Evolutionary conservation across 1,139 yeast genomes (phyloP), one percentile per base, ranked within the genome.

Genomic region (Blastobotrys indianensis): DNA sequence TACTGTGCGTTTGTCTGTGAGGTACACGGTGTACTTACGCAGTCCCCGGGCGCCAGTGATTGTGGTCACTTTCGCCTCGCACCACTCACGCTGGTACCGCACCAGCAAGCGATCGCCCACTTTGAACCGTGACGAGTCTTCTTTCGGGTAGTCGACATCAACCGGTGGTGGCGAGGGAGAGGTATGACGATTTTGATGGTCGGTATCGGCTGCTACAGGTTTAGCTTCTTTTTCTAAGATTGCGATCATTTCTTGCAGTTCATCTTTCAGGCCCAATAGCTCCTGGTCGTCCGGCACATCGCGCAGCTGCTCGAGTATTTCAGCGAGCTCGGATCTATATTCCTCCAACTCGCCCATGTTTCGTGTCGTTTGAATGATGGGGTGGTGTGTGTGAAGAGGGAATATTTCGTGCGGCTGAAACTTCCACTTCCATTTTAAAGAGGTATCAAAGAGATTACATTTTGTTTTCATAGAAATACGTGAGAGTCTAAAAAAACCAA

Each of bases 281-380:
- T 64, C 54, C 30, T 55, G 59, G 47, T 66, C 64, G 9, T 54
- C 57, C 1, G 70, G 68, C 37, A 60, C 63, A 3, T 51, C 56
- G 32, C 44, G 43, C 12, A 68, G 52, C 6, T 63, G 55, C 20
- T 61, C 63, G 40, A 58, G 58, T 8, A 66, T 61, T 5, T 59
- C 56, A n/a, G 53, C 51, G 6, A 67, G 61, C 50, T 67, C 70
- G 16, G 49, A 51, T 41, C 54, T 46, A 55, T 64, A 66, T 43
- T 67, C 69, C 32, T 59, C 61, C 32, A 65, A 52, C 45, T 67
- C 72, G 7, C 50, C 44, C 33, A 35, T n/a, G n/a, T n/a, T n/a
- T 46, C 20, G 54, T 41, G 54, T 51, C 54, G 16, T n/a, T 3
- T 23, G 11, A 13, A 15, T 4, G 16, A 31, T 41, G 3, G n/a